These are phyloP conservation scores for Coemansia sp. DNA, from an alignment of 192 early-diverging fungal genomes.

Conservation along the genomic window DNA sequence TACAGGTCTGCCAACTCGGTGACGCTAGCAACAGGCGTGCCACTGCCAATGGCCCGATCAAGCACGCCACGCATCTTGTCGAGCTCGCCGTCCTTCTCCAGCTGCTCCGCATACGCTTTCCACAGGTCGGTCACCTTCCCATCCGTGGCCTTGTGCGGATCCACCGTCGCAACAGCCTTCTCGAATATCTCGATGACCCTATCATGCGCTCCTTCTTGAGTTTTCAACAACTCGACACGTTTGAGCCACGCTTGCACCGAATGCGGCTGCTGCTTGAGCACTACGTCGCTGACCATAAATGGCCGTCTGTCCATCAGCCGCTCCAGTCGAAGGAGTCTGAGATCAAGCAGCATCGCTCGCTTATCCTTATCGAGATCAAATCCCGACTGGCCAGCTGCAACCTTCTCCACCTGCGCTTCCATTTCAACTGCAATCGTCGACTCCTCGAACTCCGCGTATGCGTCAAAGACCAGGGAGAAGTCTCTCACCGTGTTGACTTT, in stretches of 20 bases:
- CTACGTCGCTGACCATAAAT: constrained; percentile 91
- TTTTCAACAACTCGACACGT: constrained; percentile 68
- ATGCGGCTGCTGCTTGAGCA: constrained; percentile 87
- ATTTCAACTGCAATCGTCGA: constrained; percentile 71
- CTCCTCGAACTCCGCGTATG: constrained; percentile 93
- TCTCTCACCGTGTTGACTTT: constrained; percentile 81
- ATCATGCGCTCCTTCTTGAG: not conserved
- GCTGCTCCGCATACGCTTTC: constrained; percentile 78
- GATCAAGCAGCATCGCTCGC: constrained; percentile 66
- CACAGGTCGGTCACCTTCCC: constrained; percentile 82
- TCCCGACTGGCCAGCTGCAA: constrained; percentile 18
- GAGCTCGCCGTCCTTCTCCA: constrained; percentile 51
- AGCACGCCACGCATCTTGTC: constrained; percentile 66
- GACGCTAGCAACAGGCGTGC: constrained; percentile 74
- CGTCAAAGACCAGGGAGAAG: constrained; percentile 95
- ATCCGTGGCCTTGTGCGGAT: constrained; percentile 68
- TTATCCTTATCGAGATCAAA: constrained; percentile 43
- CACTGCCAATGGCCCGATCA: constrained; percentile 68
- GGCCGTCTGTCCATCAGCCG: constrained; percentile 89
- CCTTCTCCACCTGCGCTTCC: constrained; percentile 63
- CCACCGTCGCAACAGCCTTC: constrained; percentile 69
- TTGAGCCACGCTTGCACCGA: constrained; percentile 91
- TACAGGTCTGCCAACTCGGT: constrained; percentile 87
- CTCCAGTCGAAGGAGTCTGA: constrained; percentile 84
- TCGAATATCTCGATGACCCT: constrained; percentile 17